Percentiles rank a stretch among this genome's conserved stretches.
Evolutionary conservation across 2,329 filamentous ascomycete genomes (phyloP).

Genomic region (Colletotrichum gigasporum): DNA sequence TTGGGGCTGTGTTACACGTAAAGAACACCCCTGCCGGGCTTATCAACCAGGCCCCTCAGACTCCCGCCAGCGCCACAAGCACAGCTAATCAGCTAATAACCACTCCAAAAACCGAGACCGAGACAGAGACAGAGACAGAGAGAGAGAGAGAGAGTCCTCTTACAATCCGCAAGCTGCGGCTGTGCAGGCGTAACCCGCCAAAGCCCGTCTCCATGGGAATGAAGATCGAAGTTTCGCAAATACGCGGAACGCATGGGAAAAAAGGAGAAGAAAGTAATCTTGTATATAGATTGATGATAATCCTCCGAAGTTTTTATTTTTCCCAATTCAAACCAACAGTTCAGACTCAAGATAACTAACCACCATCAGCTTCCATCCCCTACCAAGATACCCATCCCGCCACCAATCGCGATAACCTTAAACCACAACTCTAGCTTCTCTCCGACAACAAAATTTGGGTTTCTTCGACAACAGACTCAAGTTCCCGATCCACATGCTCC

Average conservation of each 20-base stretch:
- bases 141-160: not conserved
- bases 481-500: slow-evolving; percentile 25
- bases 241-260: not conserved
- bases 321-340: not conserved
- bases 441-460: no score
- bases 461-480: slow-evolving; percentile 17
- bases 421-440: not conserved
- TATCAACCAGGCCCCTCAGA: no score
- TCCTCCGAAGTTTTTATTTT: not conserved
- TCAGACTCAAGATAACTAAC: not conserved
- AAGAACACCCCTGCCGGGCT: no score
- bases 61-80: no score
- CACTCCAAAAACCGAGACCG: slow-evolving; percentile 12
- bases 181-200: not conserved
- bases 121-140: not conserved
- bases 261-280: not conserved
- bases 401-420: not conserved
- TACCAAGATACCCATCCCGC: not conserved
- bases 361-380: not conserved
- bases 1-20: slow-evolving; percentile 1
- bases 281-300: slow-evolving; percentile 2
- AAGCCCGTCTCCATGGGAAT: not conserved
- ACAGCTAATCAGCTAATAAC: not conserved
- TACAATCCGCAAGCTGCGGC: slow-evolving; percentile 1
- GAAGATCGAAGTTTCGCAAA: not conserved